Conservation (phyloP, 2,329 filamentous ascomycete genomes). For the Penicillium sp. region DNA sequence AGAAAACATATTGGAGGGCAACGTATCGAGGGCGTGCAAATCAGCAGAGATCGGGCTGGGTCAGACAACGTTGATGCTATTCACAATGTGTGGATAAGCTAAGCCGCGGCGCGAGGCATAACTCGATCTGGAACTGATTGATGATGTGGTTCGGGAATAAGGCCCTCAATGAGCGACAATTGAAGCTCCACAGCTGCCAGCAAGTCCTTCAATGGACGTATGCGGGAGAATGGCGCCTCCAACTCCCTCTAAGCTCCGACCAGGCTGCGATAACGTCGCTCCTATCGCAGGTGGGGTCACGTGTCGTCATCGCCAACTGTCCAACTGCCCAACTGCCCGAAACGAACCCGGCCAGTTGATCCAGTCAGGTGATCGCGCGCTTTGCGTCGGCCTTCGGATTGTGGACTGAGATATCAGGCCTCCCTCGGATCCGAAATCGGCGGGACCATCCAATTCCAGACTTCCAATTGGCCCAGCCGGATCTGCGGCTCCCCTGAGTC, state of each 20-base stretch:
- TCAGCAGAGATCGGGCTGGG: neutral
- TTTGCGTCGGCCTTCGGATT: slow-evolving; percentile 11
- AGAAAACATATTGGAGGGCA: slow-evolving; percentile 72
- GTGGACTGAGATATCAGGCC: neutral
- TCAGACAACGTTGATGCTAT: slow-evolving; percentile 11
- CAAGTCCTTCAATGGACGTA: neutral
- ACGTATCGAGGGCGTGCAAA: neutral
- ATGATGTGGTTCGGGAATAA: neutral
- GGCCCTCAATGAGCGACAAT: neutral
- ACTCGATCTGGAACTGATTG: neutral
- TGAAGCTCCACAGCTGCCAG: neutral
- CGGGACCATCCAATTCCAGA: slow-evolving; percentile 5
- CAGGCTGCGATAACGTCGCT: slow-evolving; percentile 10
- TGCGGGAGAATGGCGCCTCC: neutral
- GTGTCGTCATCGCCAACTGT: slow-evolving; percentile 6
- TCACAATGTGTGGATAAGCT: slow-evolving; percentile 14
- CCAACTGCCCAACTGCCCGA: neutral
- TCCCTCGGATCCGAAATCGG: slow-evolving; percentile 23
- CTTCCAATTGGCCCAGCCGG: slow-evolving; percentile 17
- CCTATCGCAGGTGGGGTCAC: slow-evolving; percentile 13
- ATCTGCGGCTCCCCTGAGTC: slow-evolving; percentile 5
- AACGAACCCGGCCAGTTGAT: neutral
- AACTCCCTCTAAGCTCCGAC: neutral
- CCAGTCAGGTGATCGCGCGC: slow-evolving; percentile 15
- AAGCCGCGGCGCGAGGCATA: slow-evolving; percentile 1